These are phyloP conservation scores for Cardamine chenopodiifolia DNA, from an alignment of 345 rosid species.

Conservation along the genomic window DNA sequence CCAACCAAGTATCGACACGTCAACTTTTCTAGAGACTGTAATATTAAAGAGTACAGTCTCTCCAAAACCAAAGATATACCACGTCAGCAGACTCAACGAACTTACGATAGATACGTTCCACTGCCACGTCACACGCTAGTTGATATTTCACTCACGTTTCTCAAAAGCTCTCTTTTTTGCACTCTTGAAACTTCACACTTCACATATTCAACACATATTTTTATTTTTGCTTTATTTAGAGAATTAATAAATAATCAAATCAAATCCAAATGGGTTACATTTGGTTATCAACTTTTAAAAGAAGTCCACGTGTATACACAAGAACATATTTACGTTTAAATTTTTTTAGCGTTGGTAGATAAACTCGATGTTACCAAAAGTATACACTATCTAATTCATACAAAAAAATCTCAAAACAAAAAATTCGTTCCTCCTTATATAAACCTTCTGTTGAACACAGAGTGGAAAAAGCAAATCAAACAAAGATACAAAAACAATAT, in stretches of 20 bases:
- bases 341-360: constrained; percentile 31
- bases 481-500: not conserved
- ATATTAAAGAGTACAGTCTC: constrained; percentile 29
- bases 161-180: not conserved
- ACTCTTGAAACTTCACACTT: constrained; percentile 16
- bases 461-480: constrained; percentile 9
- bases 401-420: not conserved
- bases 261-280: constrained; percentile 28
- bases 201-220: constrained; percentile 16
- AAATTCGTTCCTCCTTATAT: constrained; percentile 24
- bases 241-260: not conserved
- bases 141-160: constrained; percentile 41
- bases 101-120: constrained; percentile 40
- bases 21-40: constrained; percentile 33
- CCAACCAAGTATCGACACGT: constrained; percentile 29
- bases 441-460: constrained; percentile 24
- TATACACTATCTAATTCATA: constrained; percentile 44
- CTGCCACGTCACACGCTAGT: constrained; percentile 30
- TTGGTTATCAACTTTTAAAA: constrained; percentile 42
- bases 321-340: constrained; percentile 24
- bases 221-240: not conserved
- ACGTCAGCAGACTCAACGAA: constrained; percentile 33
- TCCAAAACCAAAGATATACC: constrained; percentile 17
- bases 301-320: constrained; percentile 41
- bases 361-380: constrained; percentile 44